phyloP scores from a whole-genome alignment of 2,329 filamentous ascomycete species.

The Fusarium sp. region DNA sequence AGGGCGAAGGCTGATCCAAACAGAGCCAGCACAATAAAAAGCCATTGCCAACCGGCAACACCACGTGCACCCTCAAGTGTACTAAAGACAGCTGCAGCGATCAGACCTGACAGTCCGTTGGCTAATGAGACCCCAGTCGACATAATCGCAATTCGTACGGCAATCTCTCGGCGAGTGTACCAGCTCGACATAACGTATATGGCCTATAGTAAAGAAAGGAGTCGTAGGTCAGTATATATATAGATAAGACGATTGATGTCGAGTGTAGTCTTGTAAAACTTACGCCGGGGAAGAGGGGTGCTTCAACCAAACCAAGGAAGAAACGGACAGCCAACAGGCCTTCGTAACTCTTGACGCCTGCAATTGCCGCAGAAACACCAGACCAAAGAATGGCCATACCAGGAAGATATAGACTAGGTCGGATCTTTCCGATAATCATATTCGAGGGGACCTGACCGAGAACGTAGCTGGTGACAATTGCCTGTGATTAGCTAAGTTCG shows the following conservation, averaged over 20 bases:
- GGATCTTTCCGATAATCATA: slow-evolving; percentile 30
- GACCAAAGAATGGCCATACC: slow-evolving; percentile 40
- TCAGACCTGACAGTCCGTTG: slow-evolving; percentile 27
- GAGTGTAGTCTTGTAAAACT: background rate
- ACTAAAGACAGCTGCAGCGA: slow-evolving; percentile 38
- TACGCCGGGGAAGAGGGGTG: slow-evolving; percentile 35
- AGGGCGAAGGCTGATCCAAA: slow-evolving; percentile 26
- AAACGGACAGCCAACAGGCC: slow-evolving; percentile 31
- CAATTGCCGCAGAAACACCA: slow-evolving; percentile 36
- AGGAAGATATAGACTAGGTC: slow-evolving; percentile 34
- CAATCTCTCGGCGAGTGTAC: slow-evolving; percentile 45
- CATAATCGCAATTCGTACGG: slow-evolving; percentile 42
- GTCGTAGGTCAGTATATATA: too few species aligned
- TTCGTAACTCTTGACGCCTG: slow-evolving; percentile 19
- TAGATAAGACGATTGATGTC: too few species aligned
- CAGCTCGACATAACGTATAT: slow-evolving; percentile 10
- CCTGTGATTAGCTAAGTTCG: too few species aligned
- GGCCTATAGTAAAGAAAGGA: too few species aligned
- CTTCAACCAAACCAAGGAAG: slow-evolving; percentile 41
- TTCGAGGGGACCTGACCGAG: slow-evolving; percentile 26
- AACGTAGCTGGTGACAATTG: slow-evolving; percentile 17
- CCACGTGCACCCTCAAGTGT: slow-evolving; percentile 37
- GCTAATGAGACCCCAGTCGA: too few species aligned
- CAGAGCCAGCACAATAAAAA: slow-evolving; percentile 48
- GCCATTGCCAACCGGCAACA: slow-evolving; percentile 53